Percentiles rank a stretch among this genome's conserved stretches.
phyloP scores from a whole-genome alignment of 2,329 filamentous ascomycete genomes.

The Xylaria sp. region DNA sequence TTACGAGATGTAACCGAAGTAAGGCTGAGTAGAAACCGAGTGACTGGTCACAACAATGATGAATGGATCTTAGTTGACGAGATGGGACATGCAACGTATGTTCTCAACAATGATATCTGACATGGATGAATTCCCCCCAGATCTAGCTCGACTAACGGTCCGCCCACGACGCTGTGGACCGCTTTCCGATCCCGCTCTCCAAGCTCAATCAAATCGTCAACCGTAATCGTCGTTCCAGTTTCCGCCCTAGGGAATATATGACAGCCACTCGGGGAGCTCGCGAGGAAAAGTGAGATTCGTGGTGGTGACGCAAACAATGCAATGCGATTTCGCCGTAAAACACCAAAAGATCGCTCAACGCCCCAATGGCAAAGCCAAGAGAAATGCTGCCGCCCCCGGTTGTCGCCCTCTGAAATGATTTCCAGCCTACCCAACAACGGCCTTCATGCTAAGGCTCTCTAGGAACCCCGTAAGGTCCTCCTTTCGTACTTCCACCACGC shows the following conservation, averaged over 20 bases:
- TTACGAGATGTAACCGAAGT: not conserved
- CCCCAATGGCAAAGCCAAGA: conserved; percentile 11
- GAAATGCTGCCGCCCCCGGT: not conserved
- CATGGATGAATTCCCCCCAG: conserved; percentile 3
- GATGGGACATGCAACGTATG: conserved; percentile 26
- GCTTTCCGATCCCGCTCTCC: conserved; percentile 3
- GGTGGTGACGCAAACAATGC: conserved; percentile 15
- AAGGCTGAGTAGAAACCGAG: not conserved
- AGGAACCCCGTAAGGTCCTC: conserved; percentile 91
- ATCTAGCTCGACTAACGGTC: conserved; percentile 1
- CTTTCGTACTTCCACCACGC: conserved; percentile 96
- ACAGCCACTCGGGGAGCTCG: conserved; percentile 8
- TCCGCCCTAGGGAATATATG: conserved; percentile 9
- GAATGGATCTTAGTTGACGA: conserved; percentile 2
- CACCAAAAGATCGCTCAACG: conserved; percentile 21
- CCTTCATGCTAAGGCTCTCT: conserved; percentile 89
- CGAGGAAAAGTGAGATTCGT: conserved; percentile 11
- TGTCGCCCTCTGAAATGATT: not conserved
- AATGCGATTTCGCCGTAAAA: conserved; percentile 20
- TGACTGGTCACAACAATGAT: not conserved
- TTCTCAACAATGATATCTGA: conserved; percentile 26
- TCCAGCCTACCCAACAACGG: conserved; percentile 68
- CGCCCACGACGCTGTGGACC: not conserved
- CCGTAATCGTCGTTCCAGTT: conserved; percentile 27
- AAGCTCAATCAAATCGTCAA: conserved; percentile 26